Evolutionary conservation across 768 basidiomycete species (phyloP).

Genomic region (Heimioporus sp.): DNA sequence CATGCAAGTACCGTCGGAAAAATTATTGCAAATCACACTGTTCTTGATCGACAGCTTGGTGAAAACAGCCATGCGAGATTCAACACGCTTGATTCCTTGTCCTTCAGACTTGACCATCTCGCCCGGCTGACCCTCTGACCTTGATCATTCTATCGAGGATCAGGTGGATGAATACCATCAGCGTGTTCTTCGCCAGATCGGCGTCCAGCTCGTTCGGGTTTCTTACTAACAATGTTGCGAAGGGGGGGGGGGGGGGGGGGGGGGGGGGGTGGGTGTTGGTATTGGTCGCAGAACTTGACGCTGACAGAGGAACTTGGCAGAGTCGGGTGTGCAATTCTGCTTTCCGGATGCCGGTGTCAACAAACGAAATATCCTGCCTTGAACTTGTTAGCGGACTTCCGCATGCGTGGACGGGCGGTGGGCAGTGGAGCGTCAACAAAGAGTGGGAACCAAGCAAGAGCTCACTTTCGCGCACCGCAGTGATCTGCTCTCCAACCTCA

Average conservation of each 20-base stretch:
- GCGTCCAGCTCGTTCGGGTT: slow-evolving; percentile 91
- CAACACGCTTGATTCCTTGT: slow-evolving; percentile 79
- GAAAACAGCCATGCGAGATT: slow-evolving; percentile 99
- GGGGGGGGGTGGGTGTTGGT: slow-evolving; percentile 85
- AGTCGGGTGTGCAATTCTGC: slow-evolving; percentile 81
- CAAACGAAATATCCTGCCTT: slow-evolving; percentile 49
- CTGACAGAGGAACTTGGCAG: slow-evolving; percentile 98
- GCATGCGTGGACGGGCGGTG: slow-evolving; percentile 87
- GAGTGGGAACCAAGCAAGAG: slow-evolving; percentile 82
- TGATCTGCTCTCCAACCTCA: slow-evolving; percentile 93
- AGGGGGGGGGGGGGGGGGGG: too few relatives aligned
- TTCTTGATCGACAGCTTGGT: slow-evolving; percentile 94
- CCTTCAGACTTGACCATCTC: slow-evolving; percentile 99
- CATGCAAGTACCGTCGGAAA: slow-evolving; percentile 77
- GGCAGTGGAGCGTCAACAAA: slow-evolving; percentile 81
- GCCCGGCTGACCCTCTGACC: slow-evolving; percentile 97
- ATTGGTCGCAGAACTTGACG: slow-evolving; percentile 87
- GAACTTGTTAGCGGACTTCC: slow-evolving; percentile 87
- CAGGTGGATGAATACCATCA: slow-evolving; percentile 96
- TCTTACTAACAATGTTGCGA: slow-evolving; percentile 97
- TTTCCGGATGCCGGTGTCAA: slow-evolving; percentile 1
- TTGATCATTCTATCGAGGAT: slow-evolving; percentile 99
- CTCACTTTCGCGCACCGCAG: slow-evolving; percentile 80
- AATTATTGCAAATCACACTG: slow-evolving; percentile 97
- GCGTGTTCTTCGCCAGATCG: slow-evolving; percentile 89